These are phyloP conservation scores for Diaporthe amygdali DNA, from an alignment of 2,329 filamentous ascomycete species.

Conservation along the genomic window DNA sequence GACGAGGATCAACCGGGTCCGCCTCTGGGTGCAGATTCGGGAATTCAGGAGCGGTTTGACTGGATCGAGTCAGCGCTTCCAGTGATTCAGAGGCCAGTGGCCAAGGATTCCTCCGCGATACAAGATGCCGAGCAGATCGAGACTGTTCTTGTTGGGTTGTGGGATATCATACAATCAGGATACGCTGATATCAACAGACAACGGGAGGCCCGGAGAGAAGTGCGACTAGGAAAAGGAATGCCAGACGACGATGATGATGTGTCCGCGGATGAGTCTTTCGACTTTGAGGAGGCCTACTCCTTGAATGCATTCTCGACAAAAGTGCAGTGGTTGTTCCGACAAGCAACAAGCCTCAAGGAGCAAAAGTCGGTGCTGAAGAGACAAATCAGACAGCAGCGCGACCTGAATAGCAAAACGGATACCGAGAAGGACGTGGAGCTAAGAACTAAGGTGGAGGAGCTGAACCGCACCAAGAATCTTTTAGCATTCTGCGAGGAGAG, in stretches of 20 bases:
- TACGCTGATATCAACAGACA: constrained; percentile 61
- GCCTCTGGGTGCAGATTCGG: constrained; percentile 60
- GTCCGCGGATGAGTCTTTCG: constrained; percentile 65
- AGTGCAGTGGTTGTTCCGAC: constrained; percentile 78
- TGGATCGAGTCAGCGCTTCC: constrained; percentile 71
- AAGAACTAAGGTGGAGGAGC: constrained; percentile 60
- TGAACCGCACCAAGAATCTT: constrained; percentile 46
- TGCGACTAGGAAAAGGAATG: constrained; percentile 61
- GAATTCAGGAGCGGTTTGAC: constrained; percentile 69
- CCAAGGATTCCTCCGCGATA: constrained; percentile 37
- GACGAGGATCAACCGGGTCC: constrained; percentile 59
- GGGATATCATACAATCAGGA: constrained; percentile 62
- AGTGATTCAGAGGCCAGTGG: constrained; percentile 50
- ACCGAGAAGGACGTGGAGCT: constrained; percentile 70
- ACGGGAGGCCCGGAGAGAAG: constrained; percentile 57
- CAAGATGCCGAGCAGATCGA: constrained; percentile 62
- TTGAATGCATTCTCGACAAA: constrained; percentile 78
- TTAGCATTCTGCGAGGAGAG: constrained; percentile 38
- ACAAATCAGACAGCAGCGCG: constrained; percentile 94
- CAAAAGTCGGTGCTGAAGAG: constrained; percentile 89
- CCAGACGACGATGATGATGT: constrained; percentile 61
- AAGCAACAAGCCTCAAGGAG: constrained; percentile 79
- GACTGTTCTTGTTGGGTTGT: constrained; percentile 56
- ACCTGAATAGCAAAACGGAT: constrained; percentile 88
- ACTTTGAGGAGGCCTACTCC: constrained; percentile 68